phyloP scores from a whole-genome alignment of 163 green algal species.

The Chlamydomonas reinhardtii region DNA sequence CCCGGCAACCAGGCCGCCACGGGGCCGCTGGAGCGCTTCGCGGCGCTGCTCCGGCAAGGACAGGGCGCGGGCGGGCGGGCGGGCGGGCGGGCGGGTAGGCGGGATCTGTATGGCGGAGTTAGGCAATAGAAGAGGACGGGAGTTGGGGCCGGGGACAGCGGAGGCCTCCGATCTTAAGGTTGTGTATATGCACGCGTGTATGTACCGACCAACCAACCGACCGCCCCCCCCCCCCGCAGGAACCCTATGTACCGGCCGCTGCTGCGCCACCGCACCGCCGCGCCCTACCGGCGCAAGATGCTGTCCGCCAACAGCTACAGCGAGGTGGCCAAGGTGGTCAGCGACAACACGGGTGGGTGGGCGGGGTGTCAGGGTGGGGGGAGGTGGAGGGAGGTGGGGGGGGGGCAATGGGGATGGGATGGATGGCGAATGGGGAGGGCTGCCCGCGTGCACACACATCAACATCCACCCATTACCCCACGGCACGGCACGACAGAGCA shows the following conservation, averaged over 20 bases:
- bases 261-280: conserved; percentile 1
- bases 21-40: conserved; percentile 34
- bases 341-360: conserved; percentile 12
- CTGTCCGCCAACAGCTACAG: neutral
- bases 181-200: too few relatives aligned
- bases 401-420: too few relatives aligned
- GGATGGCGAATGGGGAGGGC: neutral
- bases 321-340: conserved; percentile 14
- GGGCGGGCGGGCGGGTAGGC: too few relatives aligned
- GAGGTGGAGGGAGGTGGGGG: neutral
- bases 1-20: conserved; percentile 22
- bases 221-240: too few relatives aligned
- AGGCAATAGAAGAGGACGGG: too few relatives aligned
- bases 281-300: neutral
- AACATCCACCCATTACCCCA: neutral
- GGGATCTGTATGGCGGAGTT: too few relatives aligned
- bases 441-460: neutral
- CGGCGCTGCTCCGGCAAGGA: neutral
- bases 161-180: too few relatives aligned
- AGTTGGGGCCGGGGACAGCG: too few relatives aligned
- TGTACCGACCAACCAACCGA: too few relatives aligned
- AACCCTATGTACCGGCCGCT: conserved; percentile 40
- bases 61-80: too few relatives aligned
- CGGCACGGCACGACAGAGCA: too few relatives aligned
- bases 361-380: too few relatives aligned